A percentile compares a stretch with the other conserved stretches of the same genome.
phyloP scores from a whole-genome alignment of 2,329 filamentous ascomycete genomes.

The Aspergillus sp. region DNA sequence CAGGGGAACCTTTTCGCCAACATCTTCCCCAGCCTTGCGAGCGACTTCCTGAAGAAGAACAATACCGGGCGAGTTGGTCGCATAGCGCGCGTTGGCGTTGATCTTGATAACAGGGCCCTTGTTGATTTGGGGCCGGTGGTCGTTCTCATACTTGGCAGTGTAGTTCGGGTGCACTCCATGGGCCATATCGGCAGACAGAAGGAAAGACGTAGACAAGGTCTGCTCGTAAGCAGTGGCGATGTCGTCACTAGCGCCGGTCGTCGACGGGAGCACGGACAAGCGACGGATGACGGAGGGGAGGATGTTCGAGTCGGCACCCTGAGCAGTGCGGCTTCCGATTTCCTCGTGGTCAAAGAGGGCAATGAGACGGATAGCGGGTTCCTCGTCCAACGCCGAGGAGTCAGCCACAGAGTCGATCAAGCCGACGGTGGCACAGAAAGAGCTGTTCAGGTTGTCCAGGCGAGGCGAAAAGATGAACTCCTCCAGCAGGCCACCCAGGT shows the following conservation, averaged over 20 bases:
- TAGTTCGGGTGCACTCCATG: conserved; percentile 97
- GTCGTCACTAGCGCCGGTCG: conserved; percentile 60
- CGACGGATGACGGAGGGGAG: conserved; percentile 84
- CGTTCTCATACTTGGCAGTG: conserved; percentile 82
- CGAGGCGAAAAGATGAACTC: conserved; percentile 97
- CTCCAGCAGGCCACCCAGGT: conserved; percentile 84
- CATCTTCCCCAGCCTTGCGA: conserved; percentile 56
- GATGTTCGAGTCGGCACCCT: conserved; percentile 90
- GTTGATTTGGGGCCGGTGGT: conserved; percentile 94
- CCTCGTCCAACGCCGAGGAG: conserved; percentile 67
- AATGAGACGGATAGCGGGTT: conserved; percentile 83
- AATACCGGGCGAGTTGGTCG: conserved; percentile 93
- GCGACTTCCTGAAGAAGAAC: conserved; percentile 89
- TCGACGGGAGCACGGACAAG: conserved; percentile 74
- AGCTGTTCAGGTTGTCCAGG: conserved; percentile 95
- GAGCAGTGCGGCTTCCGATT: conserved; percentile 87
- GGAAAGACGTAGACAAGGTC: conserved; percentile 85
- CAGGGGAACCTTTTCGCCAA: conserved; percentile 73
- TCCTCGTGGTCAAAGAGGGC: conserved; percentile 98
- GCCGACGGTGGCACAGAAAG: conserved; percentile 85
- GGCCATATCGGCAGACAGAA: conserved; percentile 96
- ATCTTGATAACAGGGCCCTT: conserved; percentile 95
- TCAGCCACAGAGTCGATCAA: conserved; percentile 76
- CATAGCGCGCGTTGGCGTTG: conserved; percentile 96
- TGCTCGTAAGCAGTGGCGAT: conserved; percentile 87